Percentiles rank a stretch among this genome's conserved stretches.
phyloP scores from a whole-genome alignment of 495 filamentous ascomycete genomes.

The Neurospora hispaniola region DNA sequence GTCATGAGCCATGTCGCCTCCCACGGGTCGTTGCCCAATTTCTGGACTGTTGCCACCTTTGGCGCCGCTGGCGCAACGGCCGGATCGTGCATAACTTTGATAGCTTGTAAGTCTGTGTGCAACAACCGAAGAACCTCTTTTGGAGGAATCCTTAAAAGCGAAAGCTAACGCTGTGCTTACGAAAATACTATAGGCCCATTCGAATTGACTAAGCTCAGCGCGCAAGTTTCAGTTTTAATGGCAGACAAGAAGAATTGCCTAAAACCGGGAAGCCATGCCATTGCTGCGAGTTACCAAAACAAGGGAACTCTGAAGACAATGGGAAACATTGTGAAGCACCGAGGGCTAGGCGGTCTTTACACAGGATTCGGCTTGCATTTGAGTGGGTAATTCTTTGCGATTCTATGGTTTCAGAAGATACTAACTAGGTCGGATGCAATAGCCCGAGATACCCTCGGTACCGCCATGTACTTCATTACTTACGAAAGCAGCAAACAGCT shows the following conservation, averaged over 20 bases:
- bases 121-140: background rate
- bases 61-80: constrained; percentile 67
- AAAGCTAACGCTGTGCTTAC: background rate
- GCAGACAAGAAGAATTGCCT: constrained; percentile 51
- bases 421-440: constrained; percentile 1
- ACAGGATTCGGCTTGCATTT: constrained; percentile 79
- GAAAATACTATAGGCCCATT: constrained; percentile 58
- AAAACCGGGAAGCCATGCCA: constrained; percentile 40
- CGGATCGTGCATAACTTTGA: constrained; percentile 67
- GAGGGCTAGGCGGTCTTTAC: constrained; percentile 72
- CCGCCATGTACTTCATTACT: constrained; percentile 81
- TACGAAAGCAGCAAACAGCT: constrained; percentile 87
- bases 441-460: constrained; percentile 82
- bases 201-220: constrained; percentile 84
- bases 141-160: background rate
- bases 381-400: constrained; percentile 36
- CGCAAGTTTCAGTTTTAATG: constrained; percentile 81
- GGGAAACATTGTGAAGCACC: constrained; percentile 63
- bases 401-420: background rate
- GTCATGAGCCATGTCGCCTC: constrained; percentile 63
- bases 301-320: constrained; percentile 74
- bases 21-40: constrained; percentile 55
- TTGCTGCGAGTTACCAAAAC: constrained; percentile 61
- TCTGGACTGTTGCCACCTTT: constrained; percentile 63
- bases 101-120: constrained; percentile 60